phyloP scores from a whole-genome alignment of 495 filamentous ascomycete species.

The Antarctomyces pellizariae region DNA sequence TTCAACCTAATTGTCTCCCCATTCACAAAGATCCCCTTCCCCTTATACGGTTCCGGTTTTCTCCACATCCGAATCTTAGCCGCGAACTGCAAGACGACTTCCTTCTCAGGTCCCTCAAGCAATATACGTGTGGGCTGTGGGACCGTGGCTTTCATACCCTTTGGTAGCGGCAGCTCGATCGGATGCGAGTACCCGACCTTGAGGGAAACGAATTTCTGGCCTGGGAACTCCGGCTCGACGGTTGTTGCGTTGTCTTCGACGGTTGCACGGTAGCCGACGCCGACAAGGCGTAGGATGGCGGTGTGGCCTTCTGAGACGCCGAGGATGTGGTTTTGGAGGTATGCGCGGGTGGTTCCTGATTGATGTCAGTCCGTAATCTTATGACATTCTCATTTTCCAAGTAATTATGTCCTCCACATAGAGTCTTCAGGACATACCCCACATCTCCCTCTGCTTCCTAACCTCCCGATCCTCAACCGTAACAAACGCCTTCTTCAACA shows the following conservation, averaged over 20 bases:
- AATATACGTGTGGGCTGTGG: conserved; percentile 88
- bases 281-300: conserved; percentile 77
- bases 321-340: conserved; percentile 69
- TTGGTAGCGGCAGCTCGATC: conserved; percentile 63
- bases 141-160: conserved; percentile 65
- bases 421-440: conserved; percentile 40
- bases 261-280: conserved; percentile 82
- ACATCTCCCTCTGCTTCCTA: conserved; percentile 80
- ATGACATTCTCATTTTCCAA: conserved; percentile 2
- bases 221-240: conserved; percentile 39
- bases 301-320: conserved; percentile 94
- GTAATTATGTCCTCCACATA: background rate
- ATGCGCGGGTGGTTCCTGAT: conserved; percentile 66
- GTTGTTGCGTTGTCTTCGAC: conserved; percentile 56
- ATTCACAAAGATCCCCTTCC: conserved; percentile 95
- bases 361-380: conserved; percentile 7
- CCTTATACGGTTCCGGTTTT: conserved; percentile 91
- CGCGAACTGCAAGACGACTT: conserved; percentile 71
- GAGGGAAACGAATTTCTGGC: conserved; percentile 68
- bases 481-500: conserved; percentile 34
- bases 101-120: conserved; percentile 67
- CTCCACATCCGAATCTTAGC: conserved; percentile 76
- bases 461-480: conserved; percentile 35
- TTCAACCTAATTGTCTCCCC: conserved; percentile 94
- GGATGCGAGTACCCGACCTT: conserved; percentile 95